A percentile compares a stretch with the other conserved stretches of the same genome.
phyloP scores from a whole-genome alignment of 2,329 filamentous ascomycete genomes.

The Penicillium sp. region DNA sequence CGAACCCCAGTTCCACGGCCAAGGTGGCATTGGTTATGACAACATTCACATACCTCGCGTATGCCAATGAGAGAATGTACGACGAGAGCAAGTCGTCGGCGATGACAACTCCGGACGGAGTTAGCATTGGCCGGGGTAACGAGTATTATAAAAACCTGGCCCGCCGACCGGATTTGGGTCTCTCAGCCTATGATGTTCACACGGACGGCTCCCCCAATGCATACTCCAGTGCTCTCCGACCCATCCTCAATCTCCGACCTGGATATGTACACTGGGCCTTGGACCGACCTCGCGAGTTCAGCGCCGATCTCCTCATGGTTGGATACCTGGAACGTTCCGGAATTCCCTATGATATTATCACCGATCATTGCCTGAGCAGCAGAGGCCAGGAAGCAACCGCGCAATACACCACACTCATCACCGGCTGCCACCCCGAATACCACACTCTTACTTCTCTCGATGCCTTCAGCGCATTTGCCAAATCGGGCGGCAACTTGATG shows the following conservation, averaged over 20 bases:
- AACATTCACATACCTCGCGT: conserved; percentile 41
- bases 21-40: conserved; percentile 33
- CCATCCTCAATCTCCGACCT: conserved; percentile 40
- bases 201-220: conserved; percentile 36
- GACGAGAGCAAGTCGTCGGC: conserved; percentile 28
- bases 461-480: conserved; percentile 20
- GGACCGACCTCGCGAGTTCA: conserved; percentile 37
- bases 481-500: conserved; percentile 35
- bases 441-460: not conserved
- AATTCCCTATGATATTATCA: conserved; percentile 37
- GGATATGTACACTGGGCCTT: conserved; percentile 39
- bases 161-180: conserved; percentile 36
- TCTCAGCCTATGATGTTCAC: conserved; percentile 41
- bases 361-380: conserved; percentile 38
- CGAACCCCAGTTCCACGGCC: conserved; percentile 13
- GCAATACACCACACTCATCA: not conserved
- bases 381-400: conserved; percentile 16
- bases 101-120: conserved; percentile 23
- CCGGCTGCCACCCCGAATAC: not conserved
- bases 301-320: conserved; percentile 38
- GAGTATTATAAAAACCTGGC: conserved; percentile 19
- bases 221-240: conserved; percentile 34
- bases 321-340: conserved; percentile 34
- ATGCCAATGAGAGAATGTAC: conserved; percentile 41
- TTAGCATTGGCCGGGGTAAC: conserved; percentile 1